phyloP scores from a whole-genome alignment of 176 grass and related monocot species.

The Panicum miliaceum region DNA sequence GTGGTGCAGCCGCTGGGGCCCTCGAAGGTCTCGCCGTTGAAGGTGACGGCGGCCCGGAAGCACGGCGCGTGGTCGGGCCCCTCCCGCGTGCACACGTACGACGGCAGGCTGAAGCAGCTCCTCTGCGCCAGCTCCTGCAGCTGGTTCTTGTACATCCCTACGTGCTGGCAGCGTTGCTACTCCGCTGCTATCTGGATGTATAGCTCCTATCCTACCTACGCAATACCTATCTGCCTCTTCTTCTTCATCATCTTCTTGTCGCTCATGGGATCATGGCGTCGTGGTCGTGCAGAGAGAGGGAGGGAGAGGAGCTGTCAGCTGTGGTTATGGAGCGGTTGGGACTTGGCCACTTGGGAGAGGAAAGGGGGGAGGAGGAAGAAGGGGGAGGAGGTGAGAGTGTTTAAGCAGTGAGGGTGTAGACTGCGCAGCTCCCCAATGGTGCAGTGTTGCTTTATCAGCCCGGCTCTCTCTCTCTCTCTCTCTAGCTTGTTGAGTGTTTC shows the following conservation, averaged over 20 bases:
- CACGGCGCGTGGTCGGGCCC: constrained; percentile 92
- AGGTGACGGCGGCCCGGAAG: constrained; percentile 83
- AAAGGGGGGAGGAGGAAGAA: not conserved
- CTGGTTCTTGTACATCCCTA: constrained; percentile 92
- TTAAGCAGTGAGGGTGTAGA: constrained; percentile 51
- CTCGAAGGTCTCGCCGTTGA: constrained; percentile 89
- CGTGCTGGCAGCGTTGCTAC: not conserved
- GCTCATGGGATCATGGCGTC: constrained; percentile 34
- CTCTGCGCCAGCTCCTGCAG: constrained; percentile 96
- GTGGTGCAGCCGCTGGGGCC: constrained; percentile 76
- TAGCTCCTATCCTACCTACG: not conserved
- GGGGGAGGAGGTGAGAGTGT: constrained; percentile 1
- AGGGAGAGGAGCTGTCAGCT: too few relatives aligned
- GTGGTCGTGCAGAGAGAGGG: not conserved
- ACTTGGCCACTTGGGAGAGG: constrained; percentile 9
- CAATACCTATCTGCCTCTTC: not conserved
- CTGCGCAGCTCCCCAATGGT: constrained; percentile 36
- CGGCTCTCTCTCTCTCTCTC: not conserved
- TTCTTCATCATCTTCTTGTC: not conserved
- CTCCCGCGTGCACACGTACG: constrained; percentile 75
- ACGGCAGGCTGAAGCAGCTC: constrained; percentile 92
- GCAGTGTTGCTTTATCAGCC: not conserved
- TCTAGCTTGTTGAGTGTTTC: not conserved
- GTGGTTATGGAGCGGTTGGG: too few relatives aligned
- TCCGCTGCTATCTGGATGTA: not conserved